phyloP scores from a whole-genome alignment of 352 stramenopile species.

The Elongisporangium undulatum region DNA sequence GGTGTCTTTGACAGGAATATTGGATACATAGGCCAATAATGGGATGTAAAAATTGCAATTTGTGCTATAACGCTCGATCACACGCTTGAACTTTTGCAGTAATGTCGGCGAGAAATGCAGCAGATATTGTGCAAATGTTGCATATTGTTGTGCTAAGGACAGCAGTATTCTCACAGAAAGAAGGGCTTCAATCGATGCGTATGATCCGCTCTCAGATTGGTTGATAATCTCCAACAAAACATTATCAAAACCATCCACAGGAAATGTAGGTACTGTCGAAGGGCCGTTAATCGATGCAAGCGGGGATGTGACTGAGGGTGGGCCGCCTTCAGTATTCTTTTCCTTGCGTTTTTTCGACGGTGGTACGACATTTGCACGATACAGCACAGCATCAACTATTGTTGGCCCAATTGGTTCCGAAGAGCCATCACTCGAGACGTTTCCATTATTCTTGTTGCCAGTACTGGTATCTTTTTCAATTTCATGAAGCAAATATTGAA shows the following conservation, averaged over 20 bases:
- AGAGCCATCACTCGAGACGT: neutral
- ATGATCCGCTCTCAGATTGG: constrained; percentile 20
- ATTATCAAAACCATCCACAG: constrained; percentile 30
- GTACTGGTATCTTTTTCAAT: constrained; percentile 29
- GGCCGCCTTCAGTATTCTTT: constrained; percentile 18
- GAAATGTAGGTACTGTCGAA: constrained; percentile 4
- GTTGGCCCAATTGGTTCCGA: constrained; percentile 19
- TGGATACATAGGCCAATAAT: constrained; percentile 56
- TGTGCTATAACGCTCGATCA: constrained; percentile 34
- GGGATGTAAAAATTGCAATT: constrained; percentile 52
- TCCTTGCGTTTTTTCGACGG: constrained; percentile 29
- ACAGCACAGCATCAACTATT: constrained; percentile 39
- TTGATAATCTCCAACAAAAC: constrained; percentile 55
- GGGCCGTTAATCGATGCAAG: constrained; percentile 9
- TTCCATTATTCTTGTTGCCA: neutral
- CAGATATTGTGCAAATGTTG: constrained; percentile 47
- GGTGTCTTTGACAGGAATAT: constrained; percentile 50
- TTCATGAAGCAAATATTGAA: constrained; percentile 57
- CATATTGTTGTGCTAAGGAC: constrained; percentile 44
- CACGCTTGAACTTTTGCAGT: constrained; percentile 36
- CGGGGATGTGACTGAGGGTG: constrained; percentile 4
- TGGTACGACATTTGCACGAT: constrained; percentile 10
- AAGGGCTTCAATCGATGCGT: constrained; percentile 31
- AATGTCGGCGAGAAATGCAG: constrained; percentile 21
- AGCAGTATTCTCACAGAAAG: constrained; percentile 50